These are phyloP conservation scores for Sergeia podlipaevii DNA, from an alignment of 208 protist genomes.

Conservation along the genomic window DNA sequence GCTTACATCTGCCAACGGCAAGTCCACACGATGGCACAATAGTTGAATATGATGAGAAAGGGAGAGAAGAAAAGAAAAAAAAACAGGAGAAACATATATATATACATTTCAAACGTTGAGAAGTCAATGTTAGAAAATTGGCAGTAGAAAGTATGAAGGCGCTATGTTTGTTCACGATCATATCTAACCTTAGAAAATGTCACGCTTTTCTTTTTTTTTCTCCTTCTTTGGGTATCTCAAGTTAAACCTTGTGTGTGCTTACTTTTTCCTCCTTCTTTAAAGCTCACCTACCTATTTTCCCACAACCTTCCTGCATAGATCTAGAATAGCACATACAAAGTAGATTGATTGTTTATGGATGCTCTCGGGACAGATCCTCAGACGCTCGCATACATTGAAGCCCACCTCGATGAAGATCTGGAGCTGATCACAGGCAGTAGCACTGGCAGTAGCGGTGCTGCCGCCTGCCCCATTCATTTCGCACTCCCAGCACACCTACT, in stretches of 20 bases:
- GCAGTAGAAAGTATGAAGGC: no score
- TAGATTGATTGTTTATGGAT: not conserved
- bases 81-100: no score
- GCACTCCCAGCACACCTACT: conserved; percentile 15
- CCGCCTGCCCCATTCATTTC: conserved; percentile 10
- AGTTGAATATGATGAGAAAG: not conserved
- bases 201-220: conserved; percentile 8
- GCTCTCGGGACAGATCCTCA: conserved; percentile 13
- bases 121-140: no score
- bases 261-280: not conserved
- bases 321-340: not conserved
- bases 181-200: not conserved
- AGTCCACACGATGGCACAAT: conserved; percentile 9
- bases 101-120: no score
- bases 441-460: conserved; percentile 7
- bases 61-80: conserved; percentile 11
- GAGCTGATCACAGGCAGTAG: no score
- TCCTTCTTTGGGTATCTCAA: not conserved
- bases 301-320: conserved; percentile 3
- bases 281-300: conserved; percentile 2
- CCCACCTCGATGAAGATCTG: conserved; percentile 45
- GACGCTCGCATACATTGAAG: conserved; percentile 26
- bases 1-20: no score
- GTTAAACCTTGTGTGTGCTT: not conserved
- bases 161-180: not conserved